phyloP scores from a whole-genome alignment of 805 yeast species.

The Grigorovia transvaalensis region DNA sequence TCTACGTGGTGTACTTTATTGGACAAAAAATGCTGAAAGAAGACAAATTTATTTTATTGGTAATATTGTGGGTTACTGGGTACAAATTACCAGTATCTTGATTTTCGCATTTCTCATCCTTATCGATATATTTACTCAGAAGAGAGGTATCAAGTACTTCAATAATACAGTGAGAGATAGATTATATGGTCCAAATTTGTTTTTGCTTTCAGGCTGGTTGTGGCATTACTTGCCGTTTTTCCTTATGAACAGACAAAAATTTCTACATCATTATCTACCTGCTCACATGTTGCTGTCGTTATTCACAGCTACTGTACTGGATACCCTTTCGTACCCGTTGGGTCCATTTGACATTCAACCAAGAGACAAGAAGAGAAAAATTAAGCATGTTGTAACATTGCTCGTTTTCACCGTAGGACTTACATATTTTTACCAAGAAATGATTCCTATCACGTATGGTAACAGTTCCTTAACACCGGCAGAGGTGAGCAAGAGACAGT shows the following conservation, averaged over 20 bases:
- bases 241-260: slow-evolving; percentile 84
- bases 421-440: slow-evolving; percentile 53
- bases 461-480: slow-evolving; percentile 47
- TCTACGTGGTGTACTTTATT: slow-evolving; percentile 83
- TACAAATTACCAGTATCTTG: slow-evolving; percentile 54
- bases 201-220: slow-evolving; percentile 76
- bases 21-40: slow-evolving; percentile 61
- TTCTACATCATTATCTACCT: slow-evolving; percentile 79
- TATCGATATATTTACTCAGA: slow-evolving; percentile 65
- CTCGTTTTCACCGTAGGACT: slow-evolving; percentile 27
- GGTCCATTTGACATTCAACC: slow-evolving; percentile 13
- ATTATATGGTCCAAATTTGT: slow-evolving; percentile 68
- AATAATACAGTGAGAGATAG: slow-evolving; percentile 50
- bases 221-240: slow-evolving; percentile 85
- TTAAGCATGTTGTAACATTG: neutral
- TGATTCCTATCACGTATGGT: slow-evolving; percentile 82
- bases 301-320: slow-evolving; percentile 70
- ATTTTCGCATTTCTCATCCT: slow-evolving; percentile 50
- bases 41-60: slow-evolving; percentile 85
- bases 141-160: slow-evolving; percentile 46
- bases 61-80: slow-evolving; percentile 83
- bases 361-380: neutral
- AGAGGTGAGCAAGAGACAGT: slow-evolving; percentile 62
- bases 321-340: slow-evolving; percentile 57
- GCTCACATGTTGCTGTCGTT: slow-evolving; percentile 34